phyloP scores from a whole-genome alignment of 257 asterid species.

The Scutellaria galericulata region DNA sequence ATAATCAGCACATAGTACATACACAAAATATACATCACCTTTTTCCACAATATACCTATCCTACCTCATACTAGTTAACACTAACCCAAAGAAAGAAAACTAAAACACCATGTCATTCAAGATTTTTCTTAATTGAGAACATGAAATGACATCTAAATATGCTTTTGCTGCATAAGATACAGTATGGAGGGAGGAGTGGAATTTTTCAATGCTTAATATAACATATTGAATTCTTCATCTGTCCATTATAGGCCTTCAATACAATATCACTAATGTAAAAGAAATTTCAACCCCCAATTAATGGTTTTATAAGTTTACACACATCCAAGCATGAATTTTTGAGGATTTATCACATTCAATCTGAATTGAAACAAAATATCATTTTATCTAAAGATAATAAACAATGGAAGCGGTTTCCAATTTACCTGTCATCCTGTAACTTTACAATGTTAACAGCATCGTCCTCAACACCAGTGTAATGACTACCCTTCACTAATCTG shows the following conservation, averaged over 20 bases:
- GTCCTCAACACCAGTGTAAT: slow-evolving; percentile 92
- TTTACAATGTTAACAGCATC: slow-evolving; percentile 91
- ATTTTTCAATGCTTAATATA: not conserved
- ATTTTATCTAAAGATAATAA: slow-evolving; percentile 18
- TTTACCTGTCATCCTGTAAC: slow-evolving; percentile 83
- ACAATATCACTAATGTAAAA: slow-evolving; percentile 13
- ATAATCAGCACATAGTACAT: not conserved
- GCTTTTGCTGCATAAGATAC: not conserved
- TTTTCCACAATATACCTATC: not conserved
- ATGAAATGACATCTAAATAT: slow-evolving; percentile 2
- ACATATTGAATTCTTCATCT: not conserved
- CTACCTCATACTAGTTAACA: slow-evolving; percentile 8
- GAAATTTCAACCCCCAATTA: slow-evolving; percentile 9
- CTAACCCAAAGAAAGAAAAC: not conserved
- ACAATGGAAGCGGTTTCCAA: slow-evolving; percentile 27
- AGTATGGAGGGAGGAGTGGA: not conserved
- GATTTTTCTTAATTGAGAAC: slow-evolving; percentile 6
- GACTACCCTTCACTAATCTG: slow-evolving; percentile 90
- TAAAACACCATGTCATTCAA: slow-evolving; percentile 8
- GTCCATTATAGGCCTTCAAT: slow-evolving; percentile 9
- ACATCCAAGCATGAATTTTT: slow-evolving; percentile 19
- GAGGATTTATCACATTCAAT: slow-evolving; percentile 19
- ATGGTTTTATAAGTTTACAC: not conserved
- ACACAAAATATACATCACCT: not conserved
- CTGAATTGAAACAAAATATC: slow-evolving; percentile 9